Conservation (phyloP, 1,139 yeast genomes). For the Taphrina flavorubra region DNA sequence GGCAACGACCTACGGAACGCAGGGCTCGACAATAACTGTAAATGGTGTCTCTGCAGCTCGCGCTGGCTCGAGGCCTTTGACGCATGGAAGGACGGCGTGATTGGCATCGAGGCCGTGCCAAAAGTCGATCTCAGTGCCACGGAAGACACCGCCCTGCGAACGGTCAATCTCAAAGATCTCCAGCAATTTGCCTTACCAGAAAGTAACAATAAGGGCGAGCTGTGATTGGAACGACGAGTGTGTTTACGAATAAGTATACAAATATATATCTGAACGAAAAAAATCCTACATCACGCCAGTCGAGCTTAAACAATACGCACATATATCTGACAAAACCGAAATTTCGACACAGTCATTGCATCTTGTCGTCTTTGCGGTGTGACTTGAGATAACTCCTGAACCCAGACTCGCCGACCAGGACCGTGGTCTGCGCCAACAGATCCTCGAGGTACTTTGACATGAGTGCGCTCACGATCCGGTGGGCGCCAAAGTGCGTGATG, state of each 20-base stretch:
- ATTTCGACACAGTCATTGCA: not conserved
- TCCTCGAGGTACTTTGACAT: constrained; percentile 34
- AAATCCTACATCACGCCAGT: too few relatives aligned
- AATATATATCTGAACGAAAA: too few relatives aligned
- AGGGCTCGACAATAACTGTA: constrained; percentile 35
- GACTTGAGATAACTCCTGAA: constrained; percentile 21
- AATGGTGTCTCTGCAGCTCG: constrained; percentile 38
- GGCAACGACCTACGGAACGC: constrained; percentile 34
- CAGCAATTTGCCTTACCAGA: constrained; percentile 18
- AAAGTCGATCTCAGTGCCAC: constrained; percentile 31
- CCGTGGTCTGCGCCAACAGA: constrained; percentile 9
- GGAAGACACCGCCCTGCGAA: constrained; percentile 33
- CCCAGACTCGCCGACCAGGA: constrained; percentile 28
- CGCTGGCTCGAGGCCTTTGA: constrained; percentile 40
- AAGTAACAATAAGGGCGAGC: constrained; percentile 14
- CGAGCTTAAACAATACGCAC: too few relatives aligned
- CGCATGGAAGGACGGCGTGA: constrained; percentile 34
- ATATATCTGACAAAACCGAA: too few relatives aligned
- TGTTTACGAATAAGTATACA: too few relatives aligned
- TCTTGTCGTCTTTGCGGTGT: constrained; percentile 24
- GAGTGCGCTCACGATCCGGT: constrained; percentile 28
- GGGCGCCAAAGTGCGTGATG: constrained; percentile 29
- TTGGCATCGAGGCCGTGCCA: constrained; percentile 35
- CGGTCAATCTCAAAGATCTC: constrained; percentile 27
- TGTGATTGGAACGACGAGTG: not conserved